A percentile compares a stretch with the other conserved stretches of the same genome.
These are phyloP conservation scores for Mrakiaceae sp. DNA, from an alignment of 1,284 basidiomycete genomes.

Conservation along the genomic window DNA sequence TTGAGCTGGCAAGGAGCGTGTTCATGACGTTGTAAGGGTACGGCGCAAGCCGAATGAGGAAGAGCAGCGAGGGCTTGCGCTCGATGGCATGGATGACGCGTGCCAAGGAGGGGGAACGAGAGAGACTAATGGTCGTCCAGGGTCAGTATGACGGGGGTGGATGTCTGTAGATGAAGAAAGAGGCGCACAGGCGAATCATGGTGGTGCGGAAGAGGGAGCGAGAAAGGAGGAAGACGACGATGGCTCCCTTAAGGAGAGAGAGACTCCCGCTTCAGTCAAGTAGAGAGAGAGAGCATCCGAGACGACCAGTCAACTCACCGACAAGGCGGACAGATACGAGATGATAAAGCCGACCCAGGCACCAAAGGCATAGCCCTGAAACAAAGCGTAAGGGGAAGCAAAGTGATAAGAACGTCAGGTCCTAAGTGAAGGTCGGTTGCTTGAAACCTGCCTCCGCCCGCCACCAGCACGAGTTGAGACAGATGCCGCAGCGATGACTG, in stretches of 20 bases:
- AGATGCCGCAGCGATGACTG: too few species aligned
- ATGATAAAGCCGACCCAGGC: constrained; percentile 40
- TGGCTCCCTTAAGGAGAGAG: constrained; percentile 31
- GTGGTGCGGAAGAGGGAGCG: constrained; percentile 31
- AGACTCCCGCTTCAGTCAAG: neutral
- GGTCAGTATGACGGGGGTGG: neutral
- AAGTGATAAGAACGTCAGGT: too few species aligned
- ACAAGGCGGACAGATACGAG: constrained; percentile 37
- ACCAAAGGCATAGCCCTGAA: constrained; percentile 40
- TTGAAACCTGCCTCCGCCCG: too few species aligned
- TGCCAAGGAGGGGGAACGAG: constrained; percentile 27
- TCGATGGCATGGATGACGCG: constrained; percentile 34
- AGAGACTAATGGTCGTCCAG: neutral
- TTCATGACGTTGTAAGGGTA: constrained; percentile 44
- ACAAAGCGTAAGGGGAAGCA: too few species aligned
- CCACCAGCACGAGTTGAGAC: too few species aligned
- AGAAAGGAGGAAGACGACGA: constrained; percentile 38
- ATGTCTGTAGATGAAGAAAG: neutral
- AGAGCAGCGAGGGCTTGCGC: constrained; percentile 35
- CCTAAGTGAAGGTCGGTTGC: too few species aligned
- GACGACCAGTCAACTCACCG: constrained; percentile 3
- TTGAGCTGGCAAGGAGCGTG: constrained; percentile 40
- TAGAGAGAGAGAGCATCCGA: neutral
- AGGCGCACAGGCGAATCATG: constrained; percentile 31
- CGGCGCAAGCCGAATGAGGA: constrained; percentile 40